These are phyloP conservation scores for Eucalyptus viminalis DNA, from an alignment of 345 rosid genomes.

Conservation along the genomic window DNA sequence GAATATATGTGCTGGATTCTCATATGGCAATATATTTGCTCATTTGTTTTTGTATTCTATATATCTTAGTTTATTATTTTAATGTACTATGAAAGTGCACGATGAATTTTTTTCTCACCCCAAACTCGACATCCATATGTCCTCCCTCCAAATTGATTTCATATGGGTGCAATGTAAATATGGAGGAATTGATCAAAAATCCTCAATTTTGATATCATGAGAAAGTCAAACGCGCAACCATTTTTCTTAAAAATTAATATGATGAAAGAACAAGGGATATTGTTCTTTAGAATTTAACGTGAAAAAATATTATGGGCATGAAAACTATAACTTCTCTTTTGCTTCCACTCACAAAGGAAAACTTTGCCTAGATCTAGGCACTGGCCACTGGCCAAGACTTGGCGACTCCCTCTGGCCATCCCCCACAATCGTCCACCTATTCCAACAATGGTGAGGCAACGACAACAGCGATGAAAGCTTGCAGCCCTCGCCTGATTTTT, in stretches of 20 bases:
- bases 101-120: not conserved
- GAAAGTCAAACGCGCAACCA: fast-evolving
- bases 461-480: not conserved
- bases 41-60: not conserved
- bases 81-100: no score
- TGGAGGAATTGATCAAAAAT: not conserved
- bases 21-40: not conserved
- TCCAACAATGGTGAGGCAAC: not conserved
- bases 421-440: not conserved
- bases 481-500: not conserved
- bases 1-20: not conserved
- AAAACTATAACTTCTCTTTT: not conserved
- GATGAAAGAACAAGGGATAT: not conserved
- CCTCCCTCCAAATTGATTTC: not conserved
- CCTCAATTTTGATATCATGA: not conserved
- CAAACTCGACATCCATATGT: not conserved
- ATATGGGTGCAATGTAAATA: not conserved
- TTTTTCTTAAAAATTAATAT: not conserved
- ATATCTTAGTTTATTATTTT: not conserved
- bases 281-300: not conserved
- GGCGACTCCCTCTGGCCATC: not conserved
- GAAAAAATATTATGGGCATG: not conserved
- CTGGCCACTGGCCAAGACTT: no score
- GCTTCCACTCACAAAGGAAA: not conserved
- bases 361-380: not conserved